A percentile compares a stretch with the other conserved stretches of the same genome.
Evolutionary conservation across 495 filamentous ascomycete species (phyloP).

Genomic region (Margaritispora aquatica): DNA sequence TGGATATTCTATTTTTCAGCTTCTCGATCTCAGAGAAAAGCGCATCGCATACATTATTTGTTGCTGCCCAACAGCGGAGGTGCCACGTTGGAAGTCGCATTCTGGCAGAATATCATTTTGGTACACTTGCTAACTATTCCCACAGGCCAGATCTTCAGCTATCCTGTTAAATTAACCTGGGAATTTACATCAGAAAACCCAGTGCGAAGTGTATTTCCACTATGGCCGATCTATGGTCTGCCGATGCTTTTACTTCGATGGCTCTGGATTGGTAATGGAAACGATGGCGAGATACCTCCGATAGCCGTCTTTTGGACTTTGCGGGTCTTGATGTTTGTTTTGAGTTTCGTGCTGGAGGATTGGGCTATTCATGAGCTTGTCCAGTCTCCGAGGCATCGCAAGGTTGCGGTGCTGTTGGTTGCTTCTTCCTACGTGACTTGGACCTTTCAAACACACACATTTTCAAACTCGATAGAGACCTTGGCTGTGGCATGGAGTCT

Average conservation of each 20-base stretch:
- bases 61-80: background rate
- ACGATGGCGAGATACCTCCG: constrained; percentile 54
- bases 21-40: background rate
- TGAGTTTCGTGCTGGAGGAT: constrained; percentile 95
- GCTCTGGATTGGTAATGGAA: constrained; percentile 63
- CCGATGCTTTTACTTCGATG: constrained; percentile 87
- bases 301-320: constrained; percentile 82
- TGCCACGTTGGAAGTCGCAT: background rate
- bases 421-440: constrained; percentile 97
- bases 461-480: constrained; percentile 96
- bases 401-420: constrained; percentile 67
- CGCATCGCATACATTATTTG: background rate
- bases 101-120: background rate
- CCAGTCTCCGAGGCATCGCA: constrained; percentile 60
- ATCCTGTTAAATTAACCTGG: constrained; percentile 83
- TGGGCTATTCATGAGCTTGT: constrained; percentile 94
- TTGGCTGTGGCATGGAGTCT: constrained; percentile 85
- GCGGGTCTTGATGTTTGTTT: constrained; percentile 79
- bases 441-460: constrained; percentile 98
- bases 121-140: background rate
- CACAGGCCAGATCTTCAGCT: constrained; percentile 80
- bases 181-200: constrained; percentile 84
- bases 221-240: constrained; percentile 90
- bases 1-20: background rate
- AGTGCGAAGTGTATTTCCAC: constrained; percentile 89